Conservation (phyloP, 805 yeast species). For the Brettanomyces sp. region DNA sequence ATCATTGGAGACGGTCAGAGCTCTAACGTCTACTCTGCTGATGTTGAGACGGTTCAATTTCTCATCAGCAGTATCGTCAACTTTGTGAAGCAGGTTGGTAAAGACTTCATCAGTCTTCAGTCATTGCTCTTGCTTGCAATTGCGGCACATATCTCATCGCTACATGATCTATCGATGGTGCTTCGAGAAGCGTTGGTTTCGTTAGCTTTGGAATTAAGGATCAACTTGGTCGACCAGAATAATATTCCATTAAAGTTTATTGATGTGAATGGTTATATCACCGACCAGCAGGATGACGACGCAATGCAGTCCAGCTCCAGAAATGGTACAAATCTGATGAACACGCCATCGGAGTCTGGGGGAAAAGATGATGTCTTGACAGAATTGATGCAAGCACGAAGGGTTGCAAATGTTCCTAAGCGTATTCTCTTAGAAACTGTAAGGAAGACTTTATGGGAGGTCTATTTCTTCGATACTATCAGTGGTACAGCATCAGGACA, state of each 20-base stretch:
- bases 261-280: conserved; percentile 26
- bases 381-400: conserved; percentile 8
- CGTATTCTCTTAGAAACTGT: conserved; percentile 24
- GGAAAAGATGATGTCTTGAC: conserved; percentile 10
- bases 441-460: conserved; percentile 43
- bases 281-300: conserved; percentile 6
- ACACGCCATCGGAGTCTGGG: conserved; percentile 15
- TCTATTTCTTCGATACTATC: conserved; percentile 41
- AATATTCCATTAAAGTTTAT: conserved; percentile 17
- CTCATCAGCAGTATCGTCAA: conserved; percentile 25
- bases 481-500: conserved; percentile 47
- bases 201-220: conserved; percentile 27
- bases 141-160: conserved; percentile 41
- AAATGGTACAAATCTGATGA: conserved; percentile 1
- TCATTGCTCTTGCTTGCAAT: conserved; percentile 31
- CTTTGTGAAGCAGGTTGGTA: conserved; percentile 23
- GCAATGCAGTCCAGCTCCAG: not conserved
- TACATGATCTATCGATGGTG: conserved; percentile 35
- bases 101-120: conserved; percentile 37
- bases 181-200: conserved; percentile 35
- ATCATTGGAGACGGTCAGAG: conserved; percentile 41
- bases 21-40: conserved; percentile 25
- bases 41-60: conserved; percentile 32
- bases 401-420: conserved; percentile 15
- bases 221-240: conserved; percentile 30